Conservation (phyloP, 768 basidiomycete species). For the Chalciporus piperatus region DNA sequence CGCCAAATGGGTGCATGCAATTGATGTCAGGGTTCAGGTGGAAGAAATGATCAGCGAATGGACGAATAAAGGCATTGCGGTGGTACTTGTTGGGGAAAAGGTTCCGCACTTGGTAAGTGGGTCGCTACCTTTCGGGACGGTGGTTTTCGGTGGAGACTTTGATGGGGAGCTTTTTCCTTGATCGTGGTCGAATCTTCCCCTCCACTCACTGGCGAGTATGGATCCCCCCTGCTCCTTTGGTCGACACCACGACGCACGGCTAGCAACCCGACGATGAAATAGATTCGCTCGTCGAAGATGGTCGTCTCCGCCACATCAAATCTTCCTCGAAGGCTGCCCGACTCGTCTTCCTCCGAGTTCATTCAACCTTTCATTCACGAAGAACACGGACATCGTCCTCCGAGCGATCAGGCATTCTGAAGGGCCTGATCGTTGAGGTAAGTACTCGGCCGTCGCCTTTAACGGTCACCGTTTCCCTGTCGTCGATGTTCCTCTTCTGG, state of each 20-base stretch:
- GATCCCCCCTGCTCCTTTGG: background rate
- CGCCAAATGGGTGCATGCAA: background rate
- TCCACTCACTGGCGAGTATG: background rate
- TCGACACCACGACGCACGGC: background rate
- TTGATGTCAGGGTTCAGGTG: background rate
- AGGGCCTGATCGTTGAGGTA: background rate
- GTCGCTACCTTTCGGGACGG: background rate
- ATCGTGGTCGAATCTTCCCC: background rate
- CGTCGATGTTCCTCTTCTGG: too few species aligned
- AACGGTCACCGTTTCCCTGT: background rate
- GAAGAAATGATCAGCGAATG: background rate
- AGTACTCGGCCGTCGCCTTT: background rate
- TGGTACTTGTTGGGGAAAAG: background rate
- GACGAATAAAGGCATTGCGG: background rate
- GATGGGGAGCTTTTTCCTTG: background rate
- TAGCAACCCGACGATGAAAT: background rate
- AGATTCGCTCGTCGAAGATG: background rate
- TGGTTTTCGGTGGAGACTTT: background rate
- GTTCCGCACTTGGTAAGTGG: background rate
- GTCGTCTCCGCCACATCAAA: background rate
- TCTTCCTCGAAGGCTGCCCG: background rate
- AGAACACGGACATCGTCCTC: slow-evolving; percentile 15
- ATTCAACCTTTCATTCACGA: slow-evolving; percentile 4
- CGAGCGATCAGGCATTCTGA: background rate
- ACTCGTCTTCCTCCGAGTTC: background rate